These are phyloP conservation scores for Stachybotrys echinatus DNA, from an alignment of 2,329 filamentous ascomycete species.

Conservation along the genomic window DNA sequence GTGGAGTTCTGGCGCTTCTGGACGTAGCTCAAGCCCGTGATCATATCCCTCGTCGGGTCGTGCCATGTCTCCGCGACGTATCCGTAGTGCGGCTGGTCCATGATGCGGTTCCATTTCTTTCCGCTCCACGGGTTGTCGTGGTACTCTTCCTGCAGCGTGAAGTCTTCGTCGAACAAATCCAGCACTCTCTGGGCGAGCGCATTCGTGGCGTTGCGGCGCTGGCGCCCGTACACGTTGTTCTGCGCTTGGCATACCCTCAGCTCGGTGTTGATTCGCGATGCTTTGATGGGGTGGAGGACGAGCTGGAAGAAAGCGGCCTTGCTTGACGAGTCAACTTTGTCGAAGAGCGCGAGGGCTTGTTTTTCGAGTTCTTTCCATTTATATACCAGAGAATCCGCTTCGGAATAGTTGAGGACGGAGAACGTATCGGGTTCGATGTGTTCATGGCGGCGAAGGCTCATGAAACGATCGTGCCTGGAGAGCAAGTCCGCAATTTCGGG, in stretches of 20 bases:
- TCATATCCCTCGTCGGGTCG: constrained; percentile 51
- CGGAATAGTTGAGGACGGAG: constrained; percentile 52
- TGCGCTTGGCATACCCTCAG: constrained; percentile 34
- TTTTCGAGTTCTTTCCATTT: constrained; percentile 41
- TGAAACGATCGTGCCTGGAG: constrained; percentile 39
- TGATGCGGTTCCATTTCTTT: constrained; percentile 53
- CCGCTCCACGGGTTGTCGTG: constrained; percentile 34
- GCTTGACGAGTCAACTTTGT: constrained; percentile 29
- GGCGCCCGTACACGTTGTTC: constrained; percentile 46
- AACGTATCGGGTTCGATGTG: constrained; percentile 50
- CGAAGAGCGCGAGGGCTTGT: constrained; percentile 35
- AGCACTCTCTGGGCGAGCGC: constrained; percentile 37
- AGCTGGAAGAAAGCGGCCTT: constrained; percentile 53
- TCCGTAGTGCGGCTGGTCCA: constrained; percentile 43
- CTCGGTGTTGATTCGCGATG: constrained; percentile 44
- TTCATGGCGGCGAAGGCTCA: constrained; percentile 51
- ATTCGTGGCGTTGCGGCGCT: constrained; percentile 51
- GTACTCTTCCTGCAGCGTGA: constrained; percentile 42
- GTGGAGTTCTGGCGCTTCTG: constrained; percentile 42
- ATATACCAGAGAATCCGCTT: constrained; percentile 44
- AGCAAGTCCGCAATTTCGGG: constrained; percentile 40
- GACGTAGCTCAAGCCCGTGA: constrained; percentile 46
- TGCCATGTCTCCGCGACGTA: constrained; percentile 46
- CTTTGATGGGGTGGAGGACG: constrained; percentile 51
- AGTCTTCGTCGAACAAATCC: constrained; percentile 45